Evolutionary conservation across 2,329 filamentous ascomycete genomes (phyloP).

Genomic region (Colletotrichum simmondsii): DNA sequence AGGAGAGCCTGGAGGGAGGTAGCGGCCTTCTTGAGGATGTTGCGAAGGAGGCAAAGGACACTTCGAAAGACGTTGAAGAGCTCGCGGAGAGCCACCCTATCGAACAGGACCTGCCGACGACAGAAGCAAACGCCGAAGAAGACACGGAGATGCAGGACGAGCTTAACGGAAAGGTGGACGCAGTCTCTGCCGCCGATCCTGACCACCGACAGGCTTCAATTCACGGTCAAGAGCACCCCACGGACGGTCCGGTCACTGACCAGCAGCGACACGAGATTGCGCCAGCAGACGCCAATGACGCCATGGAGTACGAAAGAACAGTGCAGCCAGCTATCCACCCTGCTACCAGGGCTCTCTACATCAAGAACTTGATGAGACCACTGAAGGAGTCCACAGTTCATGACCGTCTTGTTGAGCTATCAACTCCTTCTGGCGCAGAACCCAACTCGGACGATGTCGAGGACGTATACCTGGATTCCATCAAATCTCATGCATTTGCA

Average conservation of each 20-base stretch:
- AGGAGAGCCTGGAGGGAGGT: conserved; percentile 10
- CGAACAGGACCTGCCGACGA: conserved; percentile 11
- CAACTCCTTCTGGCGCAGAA: conserved; percentile 64
- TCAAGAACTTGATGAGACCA: conserved; percentile 90
- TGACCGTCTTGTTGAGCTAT: conserved; percentile 76
- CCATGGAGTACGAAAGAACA: conserved; percentile 47
- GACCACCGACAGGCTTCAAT: not conserved
- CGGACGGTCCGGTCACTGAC: not conserved
- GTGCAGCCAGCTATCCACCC: conserved; percentile 73
- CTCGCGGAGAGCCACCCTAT: not conserved
- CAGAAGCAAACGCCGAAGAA: not conserved
- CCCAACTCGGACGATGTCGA: conserved; percentile 67
- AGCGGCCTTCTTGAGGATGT: conserved; percentile 27
- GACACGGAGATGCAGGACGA: conserved; percentile 14
- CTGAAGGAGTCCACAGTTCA: conserved; percentile 76
- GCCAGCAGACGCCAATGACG: conserved; percentile 34
- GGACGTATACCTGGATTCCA: conserved; percentile 82
- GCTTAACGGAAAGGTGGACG: not conserved
- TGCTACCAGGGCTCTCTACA: conserved; percentile 84
- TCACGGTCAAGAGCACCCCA: not conserved
- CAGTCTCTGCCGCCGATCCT: not conserved
- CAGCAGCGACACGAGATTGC: not conserved
- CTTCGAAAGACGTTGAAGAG: conserved; percentile 6
- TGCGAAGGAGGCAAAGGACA: conserved; percentile 21
- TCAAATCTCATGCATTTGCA: conserved; percentile 89